Base-by-base conservation (phyloP, 768 basidiomycete species). In the Pilatotrama ljubarskyi region DNA sequence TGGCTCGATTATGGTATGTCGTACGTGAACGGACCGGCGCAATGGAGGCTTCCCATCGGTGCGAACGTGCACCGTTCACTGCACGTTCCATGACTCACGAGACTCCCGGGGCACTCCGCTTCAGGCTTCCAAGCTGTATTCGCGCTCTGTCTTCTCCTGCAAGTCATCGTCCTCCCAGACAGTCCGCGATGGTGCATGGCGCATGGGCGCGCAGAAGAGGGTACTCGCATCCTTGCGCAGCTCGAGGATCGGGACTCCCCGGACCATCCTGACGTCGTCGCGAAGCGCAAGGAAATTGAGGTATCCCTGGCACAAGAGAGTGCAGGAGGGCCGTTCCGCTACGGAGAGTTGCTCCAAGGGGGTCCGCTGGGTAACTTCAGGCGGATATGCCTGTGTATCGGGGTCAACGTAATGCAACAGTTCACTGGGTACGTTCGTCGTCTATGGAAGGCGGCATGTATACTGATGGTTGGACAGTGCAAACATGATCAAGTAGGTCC, bases 401-500 rank as follows among this genome's bases (percentile, higher is more conserved):
- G 72, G 1, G 54, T 77, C 17, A 76, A 77, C 49, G 69, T 77
- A 24, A 77, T 77, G 76, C 76, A 78, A 51, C 77, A 78, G 61
- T 76, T 78, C 37, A 78, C 75, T n/a, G 76, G 76, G 74, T 74
- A 57, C 14, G 70, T 64, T 4, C 14, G 18, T 22, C 40, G n/a
- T 52, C 6, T 35, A 35, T 44, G 1, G 40, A 5, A 2, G 2
- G n/a, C 10, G 9, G 37, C n/a, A 38, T 14, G 9, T 6, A 40
- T 13, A 15, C 29, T 51, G 26, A 56, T 11, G 13, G 32, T 55
- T 29, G 7, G 24, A 11, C 51, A 75, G 74, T 15, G 66, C 75
- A 13, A 77, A 76, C 52, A 76, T 76, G 76, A 77, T 76, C 55
- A 75, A 76, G 74, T 74, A n/a, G n/a, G n/a, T n/a, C n/a, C n/a